Evolutionary conservation across 2,329 filamentous ascomycete species (phyloP).

Genomic region (Apiospora aurea): DNA sequence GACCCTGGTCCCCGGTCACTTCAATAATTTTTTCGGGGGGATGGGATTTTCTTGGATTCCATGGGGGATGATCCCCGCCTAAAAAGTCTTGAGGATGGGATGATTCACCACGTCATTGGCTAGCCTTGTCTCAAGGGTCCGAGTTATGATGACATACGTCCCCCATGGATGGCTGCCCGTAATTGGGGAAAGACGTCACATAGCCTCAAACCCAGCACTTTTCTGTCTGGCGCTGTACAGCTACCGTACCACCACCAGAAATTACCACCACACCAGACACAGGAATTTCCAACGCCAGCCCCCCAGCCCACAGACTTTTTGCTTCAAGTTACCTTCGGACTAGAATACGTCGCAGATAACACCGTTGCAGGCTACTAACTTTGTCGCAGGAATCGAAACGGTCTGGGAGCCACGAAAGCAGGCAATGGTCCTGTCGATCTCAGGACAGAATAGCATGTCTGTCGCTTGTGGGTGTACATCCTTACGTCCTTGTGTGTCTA

Average conservation of each 20-base stretch:
- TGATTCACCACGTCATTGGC: conserved; percentile 16
- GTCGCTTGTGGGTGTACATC: not conserved
- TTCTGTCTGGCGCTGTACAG: not conserved
- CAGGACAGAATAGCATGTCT: not conserved
- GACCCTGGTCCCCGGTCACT: not conserved
- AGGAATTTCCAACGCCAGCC: not conserved
- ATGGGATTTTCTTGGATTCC: conserved; percentile 12
- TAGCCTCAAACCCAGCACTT: not conserved
- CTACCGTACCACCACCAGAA: not conserved
- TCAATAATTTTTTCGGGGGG: not conserved
- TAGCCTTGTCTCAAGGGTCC: conserved; percentile 17
- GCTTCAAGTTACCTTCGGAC: not conserved
- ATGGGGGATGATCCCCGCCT: conserved; percentile 7
- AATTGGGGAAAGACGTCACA: conserved; percentile 16
- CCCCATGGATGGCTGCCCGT: not conserved
- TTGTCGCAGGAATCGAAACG: conserved; percentile 15
- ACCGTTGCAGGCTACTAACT: not conserved
- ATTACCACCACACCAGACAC: conserved; percentile 2
- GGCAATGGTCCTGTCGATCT: not conserved
- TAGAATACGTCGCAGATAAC: conserved; percentile 6
- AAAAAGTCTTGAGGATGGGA: conserved; percentile 19
- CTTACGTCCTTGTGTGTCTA: conserved; percentile 5
- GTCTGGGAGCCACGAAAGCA: not conserved
- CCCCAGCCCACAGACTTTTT: conserved; percentile 8
- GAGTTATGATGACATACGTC: conserved; percentile 19